Percentiles rank a stretch among this genome's conserved stretches.
These are phyloP conservation scores for Cryomyces minteri DNA, from an alignment of 495 filamentous ascomycete species.

Conservation along the genomic window DNA sequence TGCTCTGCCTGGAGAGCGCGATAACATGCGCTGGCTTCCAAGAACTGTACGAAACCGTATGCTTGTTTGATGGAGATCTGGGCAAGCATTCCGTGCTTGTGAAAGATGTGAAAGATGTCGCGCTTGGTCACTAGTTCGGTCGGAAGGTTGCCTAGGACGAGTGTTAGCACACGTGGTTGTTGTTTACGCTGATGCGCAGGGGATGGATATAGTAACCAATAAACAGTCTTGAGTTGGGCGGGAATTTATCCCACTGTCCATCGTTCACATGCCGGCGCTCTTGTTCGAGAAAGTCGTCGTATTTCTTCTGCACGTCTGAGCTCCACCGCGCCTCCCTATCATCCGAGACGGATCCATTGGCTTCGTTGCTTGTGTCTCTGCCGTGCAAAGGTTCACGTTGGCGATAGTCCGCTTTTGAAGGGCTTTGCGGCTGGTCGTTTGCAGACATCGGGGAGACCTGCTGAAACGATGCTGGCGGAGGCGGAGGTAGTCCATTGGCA, in stretches of 20 bases:
- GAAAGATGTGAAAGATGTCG: constrained; percentile 81
- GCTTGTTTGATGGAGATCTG: constrained; percentile 95
- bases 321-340: constrained; percentile 30
- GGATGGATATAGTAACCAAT: constrained; percentile 46
- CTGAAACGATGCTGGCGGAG: constrained; percentile 38
- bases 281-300: constrained; percentile 64
- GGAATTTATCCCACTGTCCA: constrained; percentile 88
- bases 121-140: constrained; percentile 86
- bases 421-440: constrained; percentile 22
- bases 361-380: constrained; percentile 12
- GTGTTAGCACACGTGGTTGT: too few relatives aligned
- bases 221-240: constrained; percentile 68
- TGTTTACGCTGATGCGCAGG: too few relatives aligned
- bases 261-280: constrained; percentile 69
- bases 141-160: constrained; percentile 61
- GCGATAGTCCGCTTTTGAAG: constrained; percentile 8
- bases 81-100: constrained; percentile 68
- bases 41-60: constrained; percentile 92
- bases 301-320: constrained; percentile 49
- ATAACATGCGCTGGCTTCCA: constrained; percentile 53
- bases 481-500: constrained; percentile 37
- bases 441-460: constrained; percentile 17
- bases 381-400: constrained; percentile 9
- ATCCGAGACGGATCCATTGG: constrained; percentile 21
- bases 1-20: constrained; percentile 60